Conservation (phyloP, 1,139 yeast species). For the Schizosaccharomyces versatilis region DNA sequence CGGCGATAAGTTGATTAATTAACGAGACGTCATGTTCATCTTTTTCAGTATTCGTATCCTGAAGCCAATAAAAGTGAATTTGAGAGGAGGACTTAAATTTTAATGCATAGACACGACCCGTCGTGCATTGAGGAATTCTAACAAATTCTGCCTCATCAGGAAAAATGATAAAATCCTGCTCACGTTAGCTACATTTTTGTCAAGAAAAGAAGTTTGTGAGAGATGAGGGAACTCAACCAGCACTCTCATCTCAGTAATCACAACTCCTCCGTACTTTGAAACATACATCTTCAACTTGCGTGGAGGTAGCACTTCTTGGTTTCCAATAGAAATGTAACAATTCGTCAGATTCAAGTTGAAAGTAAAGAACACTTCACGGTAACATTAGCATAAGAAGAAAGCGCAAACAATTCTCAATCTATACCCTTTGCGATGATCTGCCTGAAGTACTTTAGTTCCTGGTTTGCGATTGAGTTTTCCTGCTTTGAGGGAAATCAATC, state of each 20-base stretch:
- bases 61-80: constrained; percentile 76
- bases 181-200: constrained; percentile 21
- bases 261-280: background rate
- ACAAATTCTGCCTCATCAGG: constrained; percentile 87
- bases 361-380: constrained; percentile 3
- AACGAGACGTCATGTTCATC: constrained; percentile 7
- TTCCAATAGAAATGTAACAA: constrained; percentile 12
- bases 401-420: background rate
- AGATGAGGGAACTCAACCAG: background rate
- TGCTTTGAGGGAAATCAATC: constrained; percentile 8
- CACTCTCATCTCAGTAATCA: background rate
- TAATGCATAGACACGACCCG: constrained; percentile 72
- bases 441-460: constrained; percentile 8
- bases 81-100: constrained; percentile 69
- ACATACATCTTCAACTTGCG: constrained; percentile 9
- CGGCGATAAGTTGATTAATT: constrained; percentile 10
- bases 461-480: constrained; percentile 17
- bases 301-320: constrained; percentile 5
- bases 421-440: constrained; percentile 11
- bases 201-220: constrained; percentile 9
- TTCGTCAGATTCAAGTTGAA: constrained; percentile 8
- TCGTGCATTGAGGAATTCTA: constrained; percentile 46
- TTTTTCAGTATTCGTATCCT: constrained; percentile 23
- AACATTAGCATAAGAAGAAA: background rate
- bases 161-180: constrained; percentile 44